Evolutionary conservation across 2,329 filamentous ascomycete species (phyloP).

Genomic region (Lasiodiplodia hormozganensis): DNA sequence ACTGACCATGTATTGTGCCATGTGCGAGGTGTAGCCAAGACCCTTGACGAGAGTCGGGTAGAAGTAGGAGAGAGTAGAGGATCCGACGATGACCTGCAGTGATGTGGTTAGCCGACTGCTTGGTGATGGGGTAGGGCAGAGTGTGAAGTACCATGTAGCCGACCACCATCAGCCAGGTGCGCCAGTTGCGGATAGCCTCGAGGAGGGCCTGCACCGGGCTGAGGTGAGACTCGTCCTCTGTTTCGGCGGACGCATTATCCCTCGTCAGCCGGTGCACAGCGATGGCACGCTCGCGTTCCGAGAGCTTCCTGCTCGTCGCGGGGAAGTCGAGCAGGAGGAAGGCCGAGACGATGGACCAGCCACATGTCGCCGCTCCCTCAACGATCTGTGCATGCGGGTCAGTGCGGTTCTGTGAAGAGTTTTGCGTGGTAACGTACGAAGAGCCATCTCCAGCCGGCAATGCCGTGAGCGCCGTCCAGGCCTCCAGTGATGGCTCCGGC

Average conservation of each 20-base stretch:
- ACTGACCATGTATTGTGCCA: constrained; percentile 58
- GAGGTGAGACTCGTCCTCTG: constrained; percentile 40
- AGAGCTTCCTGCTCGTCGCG: constrained; percentile 52
- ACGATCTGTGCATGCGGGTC: constrained; percentile 34
- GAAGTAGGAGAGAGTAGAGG: constrained; percentile 61
- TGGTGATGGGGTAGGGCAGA: neutral
- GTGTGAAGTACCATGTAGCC: constrained; percentile 54
- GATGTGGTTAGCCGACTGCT: neutral
- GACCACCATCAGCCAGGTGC: constrained; percentile 57
- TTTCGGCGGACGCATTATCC: constrained; percentile 49
- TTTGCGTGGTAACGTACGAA: constrained; percentile 46
- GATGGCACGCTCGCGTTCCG: constrained; percentile 50
- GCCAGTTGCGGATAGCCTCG: constrained; percentile 52
- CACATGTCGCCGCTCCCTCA: constrained; percentile 53
- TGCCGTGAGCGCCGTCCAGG: constrained; percentile 54
- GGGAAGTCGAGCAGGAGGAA: constrained; percentile 61
- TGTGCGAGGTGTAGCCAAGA: constrained; percentile 55
- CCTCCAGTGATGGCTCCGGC: constrained; percentile 58
- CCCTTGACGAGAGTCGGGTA: constrained; percentile 61
- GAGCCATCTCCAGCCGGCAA: constrained; percentile 61
- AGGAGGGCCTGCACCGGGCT: constrained; percentile 48
- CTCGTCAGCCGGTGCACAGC: constrained; percentile 54
- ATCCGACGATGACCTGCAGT: constrained; percentile 51
- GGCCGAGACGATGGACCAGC: constrained; percentile 50
- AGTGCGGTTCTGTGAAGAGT: neutral